Conservation (phyloP, 495 filamentous ascomycete genomes). For the Jackrogersella multiformis region DNA sequence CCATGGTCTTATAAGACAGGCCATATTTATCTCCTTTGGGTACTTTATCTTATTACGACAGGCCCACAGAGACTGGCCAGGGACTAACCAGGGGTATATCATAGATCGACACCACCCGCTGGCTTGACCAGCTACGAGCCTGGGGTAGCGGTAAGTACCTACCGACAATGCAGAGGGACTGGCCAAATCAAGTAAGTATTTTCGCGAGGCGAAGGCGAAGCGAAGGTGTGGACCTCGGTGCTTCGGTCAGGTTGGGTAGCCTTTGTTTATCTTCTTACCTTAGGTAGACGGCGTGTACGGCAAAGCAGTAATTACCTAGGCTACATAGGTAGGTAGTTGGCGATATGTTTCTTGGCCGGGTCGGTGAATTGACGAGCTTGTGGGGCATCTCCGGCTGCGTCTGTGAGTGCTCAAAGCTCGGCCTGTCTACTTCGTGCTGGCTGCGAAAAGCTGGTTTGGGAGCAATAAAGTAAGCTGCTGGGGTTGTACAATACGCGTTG, state of each 20-base stretch:
- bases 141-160: conserved; percentile 31
- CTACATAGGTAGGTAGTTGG: not conserved
- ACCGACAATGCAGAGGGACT: conserved; percentile 8
- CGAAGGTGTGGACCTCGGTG: conserved; percentile 23
- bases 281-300: conserved; percentile 17
- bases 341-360: conserved; percentile 4
- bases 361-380: conserved; percentile 13
- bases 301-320: conserved; percentile 14
- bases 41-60: conserved; percentile 20
- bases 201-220: conserved; percentile 32
- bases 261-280: conserved; percentile 12
- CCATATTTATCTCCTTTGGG: conserved; percentile 21
- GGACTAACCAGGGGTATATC: conserved; percentile 20
- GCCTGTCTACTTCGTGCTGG: not conserved
- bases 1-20: conserved; percentile 21
- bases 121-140: conserved; percentile 18
- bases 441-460: conserved; percentile 1
- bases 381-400: conserved; percentile 13
- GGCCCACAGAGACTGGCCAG: conserved; percentile 22
- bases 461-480: conserved; percentile 23
- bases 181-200: conserved; percentile 20
- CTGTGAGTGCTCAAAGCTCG: conserved; percentile 2
- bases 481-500: conserved; percentile 16
- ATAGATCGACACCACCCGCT: conserved; percentile 27
- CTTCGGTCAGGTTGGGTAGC: conserved; percentile 25